A percentile compares a stretch with the other conserved stretches of the same genome.
These are phyloP conservation scores for Pseudogymnoascus verrucosus DNA, from an alignment of 2,329 filamentous ascomycete species.

Conservation along the genomic window DNA sequence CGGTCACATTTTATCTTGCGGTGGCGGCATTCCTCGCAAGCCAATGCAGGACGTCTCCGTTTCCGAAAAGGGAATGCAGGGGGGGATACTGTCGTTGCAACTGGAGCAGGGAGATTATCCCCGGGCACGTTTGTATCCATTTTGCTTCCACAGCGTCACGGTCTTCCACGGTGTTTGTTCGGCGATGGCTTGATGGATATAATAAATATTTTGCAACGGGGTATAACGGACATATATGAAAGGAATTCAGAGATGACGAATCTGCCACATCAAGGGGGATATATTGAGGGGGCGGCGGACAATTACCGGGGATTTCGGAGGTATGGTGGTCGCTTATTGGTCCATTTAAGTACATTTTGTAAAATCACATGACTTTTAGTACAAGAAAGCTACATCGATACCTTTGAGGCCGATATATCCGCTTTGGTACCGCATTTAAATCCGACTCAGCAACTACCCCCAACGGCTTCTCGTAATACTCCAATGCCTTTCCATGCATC, in stretches of 20 bases:
- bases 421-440: background rate
- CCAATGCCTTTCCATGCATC: background rate
- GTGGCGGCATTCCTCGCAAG: conserved; percentile 34
- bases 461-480: background rate
- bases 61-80: conserved; percentile 17
- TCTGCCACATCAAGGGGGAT: background rate
- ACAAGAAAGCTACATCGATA: background rate
- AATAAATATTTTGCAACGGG: background rate
- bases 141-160: background rate
- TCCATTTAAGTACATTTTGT: background rate
- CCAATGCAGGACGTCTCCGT: conserved; percentile 29
- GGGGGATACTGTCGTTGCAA: background rate
- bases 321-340: background rate
- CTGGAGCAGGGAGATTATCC: background rate
- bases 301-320: conserved; percentile 1
- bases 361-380: background rate
- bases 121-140: background rate
- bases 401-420: background rate
- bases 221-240: background rate
- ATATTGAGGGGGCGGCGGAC: background rate
- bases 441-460: background rate
- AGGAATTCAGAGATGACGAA: background rate
- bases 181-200: background rate
- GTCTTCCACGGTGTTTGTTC: background rate
- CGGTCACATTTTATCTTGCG: conserved; percentile 40